A percentile compares a stretch with the other conserved stretches of the same genome.
These are phyloP conservation scores for Pichia cabralensis DNA, from an alignment of 805 yeast species.

Conservation along the genomic window DNA sequence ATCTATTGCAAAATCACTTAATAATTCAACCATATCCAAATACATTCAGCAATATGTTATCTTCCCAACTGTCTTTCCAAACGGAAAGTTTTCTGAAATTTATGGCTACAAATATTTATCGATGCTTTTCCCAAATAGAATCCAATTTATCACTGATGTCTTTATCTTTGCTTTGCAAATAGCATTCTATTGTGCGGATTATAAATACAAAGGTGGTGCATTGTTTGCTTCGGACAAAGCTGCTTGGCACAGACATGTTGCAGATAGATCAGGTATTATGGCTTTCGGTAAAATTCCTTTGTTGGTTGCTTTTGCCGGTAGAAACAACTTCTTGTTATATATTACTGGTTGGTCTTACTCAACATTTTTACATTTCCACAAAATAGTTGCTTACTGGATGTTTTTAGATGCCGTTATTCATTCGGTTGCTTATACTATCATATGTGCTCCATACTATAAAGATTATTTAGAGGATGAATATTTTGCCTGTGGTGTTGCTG, in stretches of 20 bases:
- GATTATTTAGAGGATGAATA: slow-evolving; percentile 9
- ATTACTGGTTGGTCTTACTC: slow-evolving; percentile 35
- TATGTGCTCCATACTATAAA: slow-evolving; percentile 6
- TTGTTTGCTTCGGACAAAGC: slow-evolving; percentile 25
- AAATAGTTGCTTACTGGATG: slow-evolving; percentile 50
- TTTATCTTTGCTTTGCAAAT: slow-evolving; percentile 20
- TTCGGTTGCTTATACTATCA: slow-evolving; percentile 25
- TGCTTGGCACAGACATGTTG: slow-evolving; percentile 22
- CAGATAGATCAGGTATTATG: slow-evolving; percentile 31
- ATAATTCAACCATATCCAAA: slow-evolving; percentile 17
- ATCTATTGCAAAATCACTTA: slow-evolving; percentile 22
- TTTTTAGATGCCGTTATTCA: slow-evolving; percentile 32
- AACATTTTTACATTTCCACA: slow-evolving; percentile 48
- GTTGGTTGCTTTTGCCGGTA: slow-evolving; percentile 37
- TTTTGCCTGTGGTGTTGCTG: slow-evolving; percentile 28
- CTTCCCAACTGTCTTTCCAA: slow-evolving; percentile 29
- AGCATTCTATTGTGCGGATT: slow-evolving; percentile 15
- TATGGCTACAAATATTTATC: slow-evolving; percentile 14
- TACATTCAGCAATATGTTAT: slow-evolving; percentile 26
- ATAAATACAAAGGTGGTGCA: slow-evolving; percentile 9
- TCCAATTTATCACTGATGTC: slow-evolving; percentile 23
- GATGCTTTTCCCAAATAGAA: slow-evolving; percentile 24
- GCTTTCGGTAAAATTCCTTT: slow-evolving; percentile 32
- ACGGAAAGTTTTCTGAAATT: slow-evolving; percentile 13
- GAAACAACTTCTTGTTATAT: slow-evolving; percentile 35